These are phyloP conservation scores for Dactylellina parvicollis DNA, from an alignment of 2,329 filamentous ascomycete genomes.

Conservation along the genomic window DNA sequence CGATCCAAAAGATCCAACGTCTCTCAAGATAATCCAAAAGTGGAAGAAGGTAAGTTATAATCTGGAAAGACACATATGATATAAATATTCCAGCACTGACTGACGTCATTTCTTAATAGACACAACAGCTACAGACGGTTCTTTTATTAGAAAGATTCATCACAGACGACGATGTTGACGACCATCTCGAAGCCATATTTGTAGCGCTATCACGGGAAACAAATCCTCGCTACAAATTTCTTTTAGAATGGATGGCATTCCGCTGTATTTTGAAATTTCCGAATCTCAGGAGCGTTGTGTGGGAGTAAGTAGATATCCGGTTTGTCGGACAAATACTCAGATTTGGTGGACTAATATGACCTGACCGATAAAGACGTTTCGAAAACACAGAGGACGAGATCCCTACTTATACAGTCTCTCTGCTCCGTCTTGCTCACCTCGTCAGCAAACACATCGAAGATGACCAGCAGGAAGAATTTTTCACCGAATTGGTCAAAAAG, in stretches of 20 bases:
- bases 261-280: slow-evolving; percentile 56
- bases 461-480: slow-evolving; percentile 59
- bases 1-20: slow-evolving; percentile 55
- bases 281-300: slow-evolving; percentile 53
- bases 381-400: slow-evolving; percentile 44
- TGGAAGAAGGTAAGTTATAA: slow-evolving; percentile 56
- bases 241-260: slow-evolving; percentile 56
- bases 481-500: slow-evolving; percentile 58
- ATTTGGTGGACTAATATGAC: neutral
- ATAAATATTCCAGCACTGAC: neutral
- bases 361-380: slow-evolving; percentile 16
- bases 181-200: slow-evolving; percentile 55
- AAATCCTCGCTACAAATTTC: slow-evolving; percentile 58
- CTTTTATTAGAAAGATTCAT: slow-evolving; percentile 57
- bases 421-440: slow-evolving; percentile 56
- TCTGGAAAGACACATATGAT: neutral
- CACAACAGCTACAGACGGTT: slow-evolving; percentile 57
- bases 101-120: slow-evolving; percentile 49
- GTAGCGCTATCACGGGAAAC: slow-evolving; percentile 56
- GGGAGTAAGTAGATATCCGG: slow-evolving; percentile 52
- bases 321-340: neutral
- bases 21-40: slow-evolving; percentile 53
- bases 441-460: slow-evolving; percentile 53
- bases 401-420: slow-evolving; percentile 40
- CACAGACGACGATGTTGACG: slow-evolving; percentile 52